phyloP scores from a whole-genome alignment of 2,329 filamentous ascomycete genomes.

The Amylocarpus encephaloides region DNA sequence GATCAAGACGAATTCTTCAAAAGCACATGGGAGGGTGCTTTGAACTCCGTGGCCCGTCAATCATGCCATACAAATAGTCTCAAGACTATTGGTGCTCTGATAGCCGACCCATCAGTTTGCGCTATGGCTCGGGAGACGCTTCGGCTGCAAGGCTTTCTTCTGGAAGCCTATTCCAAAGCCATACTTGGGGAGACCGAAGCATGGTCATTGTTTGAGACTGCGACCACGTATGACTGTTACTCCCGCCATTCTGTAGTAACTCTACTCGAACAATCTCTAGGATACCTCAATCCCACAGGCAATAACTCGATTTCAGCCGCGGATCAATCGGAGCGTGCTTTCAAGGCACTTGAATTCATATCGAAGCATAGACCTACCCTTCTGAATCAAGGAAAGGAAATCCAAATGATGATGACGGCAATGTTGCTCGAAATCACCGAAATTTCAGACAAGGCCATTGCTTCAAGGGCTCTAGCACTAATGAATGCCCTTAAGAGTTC shows the following conservation, averaged over 20 bases:
- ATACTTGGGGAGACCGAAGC: slow-evolving; percentile 31
- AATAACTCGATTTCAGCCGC: slow-evolving; percentile 7
- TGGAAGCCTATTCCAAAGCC: slow-evolving; percentile 36
- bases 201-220: slow-evolving; percentile 45
- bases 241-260: slow-evolving; percentile 26
- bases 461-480: slow-evolving; percentile 28
- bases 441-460: slow-evolving; percentile 34
- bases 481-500: slow-evolving; percentile 39
- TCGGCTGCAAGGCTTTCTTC: slow-evolving; percentile 43
- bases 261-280: slow-evolving; percentile 29
- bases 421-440: slow-evolving; percentile 50
- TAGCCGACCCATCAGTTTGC: slow-evolving; percentile 39
- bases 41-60: slow-evolving; percentile 36
- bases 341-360: slow-evolving; percentile 44
- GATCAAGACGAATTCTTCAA: slow-evolving; percentile 29
- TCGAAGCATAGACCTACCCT: slow-evolving; percentile 40
- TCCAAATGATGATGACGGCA: slow-evolving; percentile 45
- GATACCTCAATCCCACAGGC: slow-evolving; percentile 17
- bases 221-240: slow-evolving; percentile 34
- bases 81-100: slow-evolving; percentile 38
- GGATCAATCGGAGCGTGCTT: slow-evolving; percentile 23
- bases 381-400: slow-evolving; percentile 40
- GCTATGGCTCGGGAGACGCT: slow-evolving; percentile 35
- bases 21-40: slow-evolving; percentile 31
- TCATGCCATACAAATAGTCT: slow-evolving; percentile 28